Evolutionary conservation across 140 eudicot genomes (phyloP).

Genomic region (Anethum foeniculum): DNA sequence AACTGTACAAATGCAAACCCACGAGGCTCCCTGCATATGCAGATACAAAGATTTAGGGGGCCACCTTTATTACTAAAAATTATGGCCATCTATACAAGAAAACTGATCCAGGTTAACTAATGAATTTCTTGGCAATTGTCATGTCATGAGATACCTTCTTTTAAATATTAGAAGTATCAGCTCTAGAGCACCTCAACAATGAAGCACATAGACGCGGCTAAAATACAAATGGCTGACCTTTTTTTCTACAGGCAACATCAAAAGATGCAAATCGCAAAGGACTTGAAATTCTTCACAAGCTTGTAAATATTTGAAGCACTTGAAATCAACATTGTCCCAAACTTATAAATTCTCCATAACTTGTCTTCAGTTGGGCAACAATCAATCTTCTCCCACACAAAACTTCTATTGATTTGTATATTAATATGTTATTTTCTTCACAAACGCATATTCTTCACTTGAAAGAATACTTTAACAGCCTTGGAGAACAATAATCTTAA

Average conservation of each 20-base stretch:
- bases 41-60: neutral
- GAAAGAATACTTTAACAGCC: conserved; percentile 36
- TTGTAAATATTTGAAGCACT: conserved; percentile 39
- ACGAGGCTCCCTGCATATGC: conserved; percentile 59
- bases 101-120: conserved; percentile 16
- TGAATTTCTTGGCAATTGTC: conserved; percentile 7
- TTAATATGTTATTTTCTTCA: conserved; percentile 31
- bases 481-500: conserved; percentile 36
- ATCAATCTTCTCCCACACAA: conserved; percentile 50
- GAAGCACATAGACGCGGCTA: conserved; percentile 28
- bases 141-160: conserved; percentile 27
- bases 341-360: conserved; percentile 28
- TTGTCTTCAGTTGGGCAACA: conserved; percentile 40
- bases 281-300: conserved; percentile 50
- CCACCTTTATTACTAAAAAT: neutral
- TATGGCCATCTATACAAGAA: conserved; percentile 9
- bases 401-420: conserved; percentile 41
- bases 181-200: conserved; percentile 24
- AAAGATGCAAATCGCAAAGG: conserved; percentile 41
- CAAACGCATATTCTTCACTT: conserved; percentile 43
- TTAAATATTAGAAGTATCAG: conserved; percentile 15
- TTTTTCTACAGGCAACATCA: conserved; percentile 59
- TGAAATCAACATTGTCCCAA: conserved; percentile 38
- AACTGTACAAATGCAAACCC: conserved; percentile 81
- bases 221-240: conserved; percentile 50